Evolutionary conservation across 306 rosid species (phyloP).

Genomic region (Herpetospermum pedunculosum): DNA sequence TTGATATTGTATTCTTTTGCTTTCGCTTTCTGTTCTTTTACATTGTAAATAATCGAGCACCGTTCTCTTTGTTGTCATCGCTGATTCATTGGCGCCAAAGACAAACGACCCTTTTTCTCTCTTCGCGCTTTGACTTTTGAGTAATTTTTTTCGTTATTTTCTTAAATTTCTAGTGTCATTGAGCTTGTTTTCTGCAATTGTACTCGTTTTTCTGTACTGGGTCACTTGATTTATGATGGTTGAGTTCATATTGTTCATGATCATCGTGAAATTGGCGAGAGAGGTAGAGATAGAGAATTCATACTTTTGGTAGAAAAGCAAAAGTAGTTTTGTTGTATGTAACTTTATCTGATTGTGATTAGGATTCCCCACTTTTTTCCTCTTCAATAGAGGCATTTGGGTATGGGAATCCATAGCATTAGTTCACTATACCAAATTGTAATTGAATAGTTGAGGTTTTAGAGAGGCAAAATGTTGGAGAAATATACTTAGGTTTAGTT

Average conservation of each 20-base stretch:
- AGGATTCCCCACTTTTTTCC: not conserved
- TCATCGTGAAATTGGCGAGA: not conserved
- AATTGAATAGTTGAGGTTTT: not conserved
- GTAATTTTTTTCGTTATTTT: not conserved
- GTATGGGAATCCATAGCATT: too few relatives aligned
- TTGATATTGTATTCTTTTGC: not conserved
- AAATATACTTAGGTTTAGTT: not conserved
- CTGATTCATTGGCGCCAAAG: conserved; percentile 2
- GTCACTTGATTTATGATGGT: not conserved
- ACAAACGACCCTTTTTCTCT: not conserved
- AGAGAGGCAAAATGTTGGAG: not conserved
- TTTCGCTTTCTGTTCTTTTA: not conserved
- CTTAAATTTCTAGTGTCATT: not conserved
- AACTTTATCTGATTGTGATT: not conserved
- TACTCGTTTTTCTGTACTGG: not conserved
- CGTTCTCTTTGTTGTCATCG: not conserved
- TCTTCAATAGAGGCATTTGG: too few relatives aligned
- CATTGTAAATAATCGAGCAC: not conserved
- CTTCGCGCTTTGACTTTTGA: not conserved
- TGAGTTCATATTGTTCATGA: not conserved
- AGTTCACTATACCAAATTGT: too few relatives aligned
- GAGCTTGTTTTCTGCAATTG: not conserved
- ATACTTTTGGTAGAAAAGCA: not conserved
- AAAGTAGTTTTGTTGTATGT: not conserved
- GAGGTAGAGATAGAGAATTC: not conserved